Evolutionary conservation across 306 rosid genomes (phyloP).

Genomic region (Potentilla sterilis): DNA sequence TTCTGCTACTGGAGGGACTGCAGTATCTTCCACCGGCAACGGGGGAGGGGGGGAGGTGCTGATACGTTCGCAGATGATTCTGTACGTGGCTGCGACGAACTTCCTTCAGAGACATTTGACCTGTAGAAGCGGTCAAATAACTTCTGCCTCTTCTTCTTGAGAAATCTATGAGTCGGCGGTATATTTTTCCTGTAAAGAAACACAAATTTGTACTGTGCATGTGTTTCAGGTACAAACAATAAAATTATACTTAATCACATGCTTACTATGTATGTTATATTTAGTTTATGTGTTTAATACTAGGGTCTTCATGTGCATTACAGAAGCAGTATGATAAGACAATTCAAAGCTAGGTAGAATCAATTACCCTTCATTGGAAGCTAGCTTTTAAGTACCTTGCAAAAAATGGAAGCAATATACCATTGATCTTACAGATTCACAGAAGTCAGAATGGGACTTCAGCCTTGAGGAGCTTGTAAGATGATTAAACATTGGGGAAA

Average conservation of each 20-base stretch:
- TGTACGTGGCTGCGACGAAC: too few relatives aligned
- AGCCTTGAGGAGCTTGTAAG: slow-evolving; percentile 4
- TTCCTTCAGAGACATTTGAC: too few relatives aligned
- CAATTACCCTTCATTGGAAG: slow-evolving; percentile 1
- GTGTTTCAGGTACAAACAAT: slow-evolving; percentile 3
- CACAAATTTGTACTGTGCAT: not conserved
- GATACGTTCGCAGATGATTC: too few relatives aligned
- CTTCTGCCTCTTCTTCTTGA: too few relatives aligned
- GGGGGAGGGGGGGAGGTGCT: too few relatives aligned
- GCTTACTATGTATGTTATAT: not conserved
- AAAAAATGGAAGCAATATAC: slow-evolving; percentile 9
- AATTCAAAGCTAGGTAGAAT: not conserved
- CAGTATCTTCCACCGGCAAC: too few relatives aligned
- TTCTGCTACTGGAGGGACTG: too few relatives aligned
- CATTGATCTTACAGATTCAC: too few relatives aligned
- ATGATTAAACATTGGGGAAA: not conserved
- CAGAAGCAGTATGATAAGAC: slow-evolving; percentile 3
- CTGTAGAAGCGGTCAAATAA: too few relatives aligned
- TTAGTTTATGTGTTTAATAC: not conserved
- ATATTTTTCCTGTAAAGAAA: too few relatives aligned
- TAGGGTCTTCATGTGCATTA: slow-evolving; percentile 14
- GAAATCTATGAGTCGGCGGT: too few relatives aligned
- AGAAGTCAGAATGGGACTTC: not conserved
- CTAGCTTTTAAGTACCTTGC: slow-evolving; percentile 1
- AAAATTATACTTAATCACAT: slow-evolving; percentile 16